These are phyloP conservation scores for Spergularia bocconei DNA, from an alignment of 148 eudicot genomes.

Conservation along the genomic window DNA sequence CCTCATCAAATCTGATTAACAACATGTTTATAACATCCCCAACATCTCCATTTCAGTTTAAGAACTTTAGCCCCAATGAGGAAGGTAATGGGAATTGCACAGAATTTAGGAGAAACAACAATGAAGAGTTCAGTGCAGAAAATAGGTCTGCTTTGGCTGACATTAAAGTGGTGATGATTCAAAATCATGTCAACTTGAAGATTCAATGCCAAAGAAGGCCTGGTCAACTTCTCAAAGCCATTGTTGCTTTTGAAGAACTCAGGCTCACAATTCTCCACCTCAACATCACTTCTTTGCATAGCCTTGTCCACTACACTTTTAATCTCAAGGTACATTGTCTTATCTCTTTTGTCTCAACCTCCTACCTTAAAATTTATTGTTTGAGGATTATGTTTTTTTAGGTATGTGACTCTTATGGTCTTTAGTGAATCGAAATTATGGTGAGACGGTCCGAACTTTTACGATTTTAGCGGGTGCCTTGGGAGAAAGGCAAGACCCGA, in stretches of 20 bases:
- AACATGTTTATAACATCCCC: slow-evolving; percentile 31
- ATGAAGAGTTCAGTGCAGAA: slow-evolving; percentile 37
- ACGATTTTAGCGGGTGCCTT: too few relatives aligned
- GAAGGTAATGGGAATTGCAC: slow-evolving; percentile 23
- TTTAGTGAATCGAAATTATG: too few relatives aligned
- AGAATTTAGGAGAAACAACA: background rate
- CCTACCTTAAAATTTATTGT: too few relatives aligned
- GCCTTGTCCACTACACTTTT: slow-evolving; percentile 45
- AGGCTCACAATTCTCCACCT: slow-evolving; percentile 52
- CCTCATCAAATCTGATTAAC: slow-evolving; percentile 25
- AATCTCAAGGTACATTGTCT: slow-evolving; percentile 45
- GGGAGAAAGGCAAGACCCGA: too few relatives aligned
- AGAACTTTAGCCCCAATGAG: slow-evolving; percentile 16
- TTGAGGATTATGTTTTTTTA: too few relatives aligned
- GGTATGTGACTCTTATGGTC: too few relatives aligned
- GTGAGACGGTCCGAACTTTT: too few relatives aligned
- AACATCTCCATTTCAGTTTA: slow-evolving; percentile 18
- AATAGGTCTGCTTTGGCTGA: slow-evolving; percentile 31
- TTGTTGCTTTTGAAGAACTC: slow-evolving; percentile 48
- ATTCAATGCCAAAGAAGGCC: slow-evolving; percentile 40
- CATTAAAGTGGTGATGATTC: slow-evolving; percentile 45
- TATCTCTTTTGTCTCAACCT: too few relatives aligned
- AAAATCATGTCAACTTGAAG: slow-evolving; percentile 52
- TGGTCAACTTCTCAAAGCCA: slow-evolving; percentile 40
- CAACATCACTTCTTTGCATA: slow-evolving; percentile 44